Base-by-base conservation (phyloP, 75 land plant species). In the Pinus taeda region DNA sequence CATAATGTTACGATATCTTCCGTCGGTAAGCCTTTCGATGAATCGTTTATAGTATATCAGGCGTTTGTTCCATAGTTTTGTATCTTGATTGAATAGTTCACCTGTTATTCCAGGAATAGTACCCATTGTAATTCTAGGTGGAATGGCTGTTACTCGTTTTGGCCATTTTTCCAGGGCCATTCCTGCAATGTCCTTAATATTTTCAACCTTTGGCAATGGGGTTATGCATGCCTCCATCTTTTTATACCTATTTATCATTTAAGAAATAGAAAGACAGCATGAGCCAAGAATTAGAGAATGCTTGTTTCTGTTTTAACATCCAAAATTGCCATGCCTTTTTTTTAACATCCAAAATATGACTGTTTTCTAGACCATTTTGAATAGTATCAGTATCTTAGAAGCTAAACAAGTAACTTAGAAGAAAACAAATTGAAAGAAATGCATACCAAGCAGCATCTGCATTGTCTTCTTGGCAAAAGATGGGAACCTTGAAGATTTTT, bases 111-210 rank as follows among this genome's bases (percentile, higher is more conserved):
- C 87, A 18, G 87, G 75, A 33, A 85, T 13, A 61, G 81, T 63
- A 18, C 76, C 76, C 24, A 80, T 81, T 18, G 71, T 63, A 26
- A 95, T 93, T 75, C 98, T 87, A 2, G 96, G 96, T 7, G 98
- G 98, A 18, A 91, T 75, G 5, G 89, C 96, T 45, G 82, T 83
- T 36, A 89, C 71, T 24, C 98, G 87, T 61, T 88, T 82, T 7
- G 98, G 98, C 90, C 95, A 95, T 11, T 81, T 89, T 59, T 79
- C 83, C 45, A 95, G 36, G 36, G 69, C 57, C 59, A 91, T 90
- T 13, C 98, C 98, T 6, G 95, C 89, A 29, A 76, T 67, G 24
- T 91, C 95, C 8, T 79, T 36, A 69, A 69, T 69, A 36, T 76
- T 79, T 5, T n/a, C 45, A 9, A 70, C 82, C 21, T 78, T 78